These are phyloP conservation scores for Medicago truncatula DNA, from an alignment of 306 rosid genomes.

Conservation along the genomic window MtrunA17r5.0-ANR NC_053044.1:55548501-55549000, in stretches of 20 bases:
- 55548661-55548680: conserved; percentile 53
- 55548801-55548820: conserved; percentile 60
- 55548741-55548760: conserved; percentile 55
- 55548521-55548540: neutral
- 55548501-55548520: neutral
- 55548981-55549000: too few relatives aligned
- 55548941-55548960: conserved; percentile 27
- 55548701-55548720: conserved; percentile 45
- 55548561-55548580: conserved; percentile 60
- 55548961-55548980: too few relatives aligned
- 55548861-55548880: conserved; percentile 7
- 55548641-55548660: conserved; percentile 46
- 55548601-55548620: conserved; percentile 49
- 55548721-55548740: conserved; percentile 46
- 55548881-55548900: neutral
- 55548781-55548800: conserved; percentile 64
- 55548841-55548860: conserved; percentile 4
- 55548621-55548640: conserved; percentile 46
- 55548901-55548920: conserved; percentile 18
- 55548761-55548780: conserved; percentile 64
- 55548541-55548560: conserved; percentile 62
- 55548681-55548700: conserved; percentile 46
- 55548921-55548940: conserved; percentile 23
- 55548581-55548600: conserved; percentile 53
- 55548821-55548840: conserved; percentile 3